phyloP scores from a whole-genome alignment of 1,139 yeast genomes.

The Yamadazyma triangularis region DNA sequence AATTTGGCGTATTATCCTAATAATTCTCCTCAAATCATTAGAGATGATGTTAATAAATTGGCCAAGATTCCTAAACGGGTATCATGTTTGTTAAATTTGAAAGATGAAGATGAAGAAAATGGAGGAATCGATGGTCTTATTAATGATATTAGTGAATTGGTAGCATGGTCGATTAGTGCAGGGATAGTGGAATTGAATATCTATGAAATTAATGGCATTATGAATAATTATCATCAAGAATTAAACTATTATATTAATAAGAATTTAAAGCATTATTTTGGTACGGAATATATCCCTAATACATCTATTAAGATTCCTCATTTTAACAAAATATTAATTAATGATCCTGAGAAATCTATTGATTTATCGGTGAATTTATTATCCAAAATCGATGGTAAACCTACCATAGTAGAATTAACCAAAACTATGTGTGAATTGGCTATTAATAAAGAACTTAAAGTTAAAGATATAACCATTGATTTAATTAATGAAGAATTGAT shows the following conservation, averaged over 20 bases:
- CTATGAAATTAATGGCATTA: constrained; percentile 75
- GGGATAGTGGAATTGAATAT: constrained; percentile 71
- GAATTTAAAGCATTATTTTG: constrained; percentile 70
- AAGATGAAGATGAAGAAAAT: constrained; percentile 74
- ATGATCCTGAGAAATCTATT: constrained; percentile 27
- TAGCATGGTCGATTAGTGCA: constrained; percentile 85
- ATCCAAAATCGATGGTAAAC: constrained; percentile 80
- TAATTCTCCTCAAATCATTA: constrained; percentile 79
- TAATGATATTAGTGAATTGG: constrained; percentile 69
- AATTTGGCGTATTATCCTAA: constrained; percentile 74
- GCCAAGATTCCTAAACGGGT: constrained; percentile 73
- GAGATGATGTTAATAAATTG: constrained; percentile 73
- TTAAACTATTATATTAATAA: constrained; percentile 56
- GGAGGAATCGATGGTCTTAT: constrained; percentile 85
- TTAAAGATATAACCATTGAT: constrained; percentile 67
- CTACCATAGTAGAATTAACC: constrained; percentile 83
- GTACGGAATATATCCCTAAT: constrained; percentile 61
- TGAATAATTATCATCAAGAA: constrained; percentile 47
- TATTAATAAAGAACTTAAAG: constrained; percentile 52
- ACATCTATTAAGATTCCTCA: constrained; percentile 62
- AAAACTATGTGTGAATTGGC: constrained; percentile 81
- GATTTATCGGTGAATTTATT: constrained; percentile 65
- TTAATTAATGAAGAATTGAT: constrained; percentile 71
- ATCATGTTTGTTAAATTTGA: constrained; percentile 67
- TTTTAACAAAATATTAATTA: constrained; percentile 45